Evolutionary conservation across 2,329 filamentous ascomycete species (phyloP).

Genomic region (Bipolaris cookei): DNA sequence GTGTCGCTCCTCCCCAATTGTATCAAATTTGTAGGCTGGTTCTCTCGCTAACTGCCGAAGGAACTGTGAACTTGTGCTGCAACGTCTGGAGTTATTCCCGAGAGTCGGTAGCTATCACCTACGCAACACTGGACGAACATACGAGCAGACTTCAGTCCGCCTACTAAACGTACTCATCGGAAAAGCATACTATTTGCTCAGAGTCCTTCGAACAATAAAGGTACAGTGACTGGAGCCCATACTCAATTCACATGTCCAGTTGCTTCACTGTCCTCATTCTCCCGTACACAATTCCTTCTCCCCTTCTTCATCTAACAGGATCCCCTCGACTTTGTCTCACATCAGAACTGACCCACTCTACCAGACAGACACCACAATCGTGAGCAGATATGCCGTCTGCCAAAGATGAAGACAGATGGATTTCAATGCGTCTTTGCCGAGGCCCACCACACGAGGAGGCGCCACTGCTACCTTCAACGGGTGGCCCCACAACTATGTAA

Average conservation of each 20-base stretch:
- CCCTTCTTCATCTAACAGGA: not conserved
- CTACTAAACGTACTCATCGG: not conserved
- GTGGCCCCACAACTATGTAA: slow-evolving; percentile 22
- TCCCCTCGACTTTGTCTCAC: not conserved
- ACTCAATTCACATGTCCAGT: not conserved
- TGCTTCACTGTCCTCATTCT: not conserved
- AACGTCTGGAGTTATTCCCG: not conserved
- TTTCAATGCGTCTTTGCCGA: slow-evolving; percentile 5
- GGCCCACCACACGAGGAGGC: slow-evolving; percentile 5
- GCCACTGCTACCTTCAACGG: slow-evolving; percentile 11
- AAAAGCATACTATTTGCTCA: not conserved
- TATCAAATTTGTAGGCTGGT: not conserved
- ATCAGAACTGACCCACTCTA: not conserved
- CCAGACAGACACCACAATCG: not conserved
- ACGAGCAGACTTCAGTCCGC: not conserved
- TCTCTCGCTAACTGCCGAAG: not conserved
- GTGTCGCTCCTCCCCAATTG: not conserved
- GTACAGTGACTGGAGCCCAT: not conserved
- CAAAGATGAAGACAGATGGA: not conserved
- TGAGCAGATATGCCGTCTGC: not conserved
- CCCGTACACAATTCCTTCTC: not conserved
- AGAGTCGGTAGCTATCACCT: not conserved
- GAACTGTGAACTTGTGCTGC: not conserved
- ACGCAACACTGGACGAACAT: not conserved
- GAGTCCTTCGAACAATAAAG: not conserved